Percentiles rank a stretch among this genome's conserved stretches.
Evolutionary conservation across 352 stramenopile genomes (phyloP).

Genomic region (Blastocystis hominis): DNA sequence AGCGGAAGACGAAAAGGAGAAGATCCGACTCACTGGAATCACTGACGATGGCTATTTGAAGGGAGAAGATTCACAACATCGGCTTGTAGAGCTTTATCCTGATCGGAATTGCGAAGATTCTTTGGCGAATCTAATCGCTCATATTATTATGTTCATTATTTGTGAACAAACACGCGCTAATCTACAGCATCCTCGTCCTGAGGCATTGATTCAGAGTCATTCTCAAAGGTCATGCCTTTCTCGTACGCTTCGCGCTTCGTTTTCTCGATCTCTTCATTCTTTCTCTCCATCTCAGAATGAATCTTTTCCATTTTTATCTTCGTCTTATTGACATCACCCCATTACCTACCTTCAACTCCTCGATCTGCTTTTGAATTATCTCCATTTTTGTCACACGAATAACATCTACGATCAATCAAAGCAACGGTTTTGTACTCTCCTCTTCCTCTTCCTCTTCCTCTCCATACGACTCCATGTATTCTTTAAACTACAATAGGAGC

Average conservation of each 20-base stretch:
- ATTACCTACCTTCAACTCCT: slow-evolving; percentile 1
- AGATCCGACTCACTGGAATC: background rate
- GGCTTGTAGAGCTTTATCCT: slow-evolving; percentile 5
- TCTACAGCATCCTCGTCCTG: background rate
- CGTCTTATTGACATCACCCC: background rate
- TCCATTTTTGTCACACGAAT: slow-evolving; percentile 28
- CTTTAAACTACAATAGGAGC: background rate
- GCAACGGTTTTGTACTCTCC: background rate
- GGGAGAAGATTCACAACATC: background rate
- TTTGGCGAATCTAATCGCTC: slow-evolving; percentile 38
- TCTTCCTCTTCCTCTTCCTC: slow-evolving; percentile 24
- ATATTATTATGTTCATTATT: slow-evolving; percentile 15
- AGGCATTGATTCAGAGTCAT: background rate
- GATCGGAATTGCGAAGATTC: slow-evolving; percentile 36
- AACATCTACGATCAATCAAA: background rate
- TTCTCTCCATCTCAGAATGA: slow-evolving; percentile 28
- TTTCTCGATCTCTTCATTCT: background rate
- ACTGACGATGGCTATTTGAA: slow-evolving; percentile 5
- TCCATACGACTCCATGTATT: slow-evolving; percentile 17
- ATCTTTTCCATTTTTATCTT: slow-evolving; percentile 17
- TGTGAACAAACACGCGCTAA: slow-evolving; percentile 29
- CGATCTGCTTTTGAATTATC: slow-evolving; percentile 26
- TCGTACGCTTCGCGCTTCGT: background rate
- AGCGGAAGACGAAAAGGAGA: background rate
- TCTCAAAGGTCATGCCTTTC: background rate